Conservation (phyloP, 129 eudicot species). For the Erigeron canadensis region DNA sequence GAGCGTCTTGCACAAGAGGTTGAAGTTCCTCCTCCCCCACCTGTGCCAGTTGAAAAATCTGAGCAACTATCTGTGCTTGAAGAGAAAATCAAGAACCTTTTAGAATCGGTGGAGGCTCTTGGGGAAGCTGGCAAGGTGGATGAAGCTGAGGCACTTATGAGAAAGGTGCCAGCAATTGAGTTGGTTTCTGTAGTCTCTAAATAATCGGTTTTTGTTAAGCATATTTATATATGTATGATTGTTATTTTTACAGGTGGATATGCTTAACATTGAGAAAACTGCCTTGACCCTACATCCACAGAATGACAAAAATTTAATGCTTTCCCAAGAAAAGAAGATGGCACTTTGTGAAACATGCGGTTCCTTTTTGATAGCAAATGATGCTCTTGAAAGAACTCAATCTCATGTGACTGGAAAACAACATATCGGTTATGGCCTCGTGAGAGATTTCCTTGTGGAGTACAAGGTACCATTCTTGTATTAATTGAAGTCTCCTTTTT, state of each 20-base stretch:
- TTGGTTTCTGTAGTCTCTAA: constrained; percentile 1
- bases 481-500: background rate
- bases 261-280: constrained; percentile 82
- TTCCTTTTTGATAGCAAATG: constrained; percentile 88
- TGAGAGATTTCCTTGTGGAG: constrained; percentile 75
- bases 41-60: constrained; percentile 78
- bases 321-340: constrained; percentile 96
- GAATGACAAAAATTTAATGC: constrained; percentile 63
- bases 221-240: background rate
- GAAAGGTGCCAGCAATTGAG: constrained; percentile 58
- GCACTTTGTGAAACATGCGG: constrained; percentile 97
- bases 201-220: background rate
- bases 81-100: constrained; percentile 87
- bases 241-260: constrained; percentile 62
- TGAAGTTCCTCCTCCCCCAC: constrained; percentile 81
- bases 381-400: constrained; percentile 94
- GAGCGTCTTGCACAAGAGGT: constrained; percentile 93
- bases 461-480: constrained; percentile 48
- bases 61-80: constrained; percentile 85
- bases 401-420: constrained; percentile 97
- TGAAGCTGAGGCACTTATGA: constrained; percentile 99
- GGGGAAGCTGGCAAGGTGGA: constrained; percentile 99
- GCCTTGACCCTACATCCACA: constrained; percentile 70
- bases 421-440: constrained; percentile 91
- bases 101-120: constrained; percentile 94